phyloP scores from a whole-genome alignment of 805 yeast genomes.

The Saccharomycopsis guyanensis region DNA sequence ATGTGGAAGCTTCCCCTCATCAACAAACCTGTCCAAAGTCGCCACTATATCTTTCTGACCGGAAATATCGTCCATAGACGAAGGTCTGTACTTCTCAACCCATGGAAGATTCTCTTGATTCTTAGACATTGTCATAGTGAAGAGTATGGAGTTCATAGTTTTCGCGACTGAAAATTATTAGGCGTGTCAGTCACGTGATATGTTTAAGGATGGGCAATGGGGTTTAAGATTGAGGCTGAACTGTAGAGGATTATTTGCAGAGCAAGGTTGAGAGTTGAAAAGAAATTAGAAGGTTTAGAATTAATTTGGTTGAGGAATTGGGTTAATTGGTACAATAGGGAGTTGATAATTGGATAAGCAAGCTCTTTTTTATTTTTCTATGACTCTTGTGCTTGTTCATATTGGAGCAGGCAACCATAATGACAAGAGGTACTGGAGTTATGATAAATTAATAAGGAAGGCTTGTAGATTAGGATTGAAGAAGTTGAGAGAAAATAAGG shows the following conservation, averaged over 20 bases:
- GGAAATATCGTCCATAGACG: slow-evolving; percentile 72
- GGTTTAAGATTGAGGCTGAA: neutral
- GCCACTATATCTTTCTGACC: slow-evolving; percentile 83
- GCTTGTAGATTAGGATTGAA: slow-evolving; percentile 21
- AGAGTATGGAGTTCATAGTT: neutral
- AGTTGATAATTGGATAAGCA: no score
- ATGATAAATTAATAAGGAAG: slow-evolving; percentile 27
- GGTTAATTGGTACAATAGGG: no score
- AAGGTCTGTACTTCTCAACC: slow-evolving; percentile 96
- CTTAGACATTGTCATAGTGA: neutral
- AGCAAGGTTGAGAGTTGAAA: no score
- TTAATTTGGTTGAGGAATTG: no score
- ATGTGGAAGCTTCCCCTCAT: slow-evolving; percentile 82
- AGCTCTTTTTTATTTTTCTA: no score
- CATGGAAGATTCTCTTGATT: slow-evolving; percentile 52
- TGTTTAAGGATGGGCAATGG: neutral
- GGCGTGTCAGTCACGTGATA: neutral
- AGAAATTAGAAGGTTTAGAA: no score
- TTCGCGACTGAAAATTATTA: neutral
- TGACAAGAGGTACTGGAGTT: slow-evolving; percentile 20
- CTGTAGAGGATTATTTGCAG: no score
- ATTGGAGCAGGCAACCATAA: slow-evolving; percentile 47
- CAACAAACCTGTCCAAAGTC: slow-evolving; percentile 67
- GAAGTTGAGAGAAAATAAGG: neutral
- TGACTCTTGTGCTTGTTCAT: no score